These are phyloP conservation scores for Penicillium hesseltinei DNA, from an alignment of 2,329 filamentous ascomycete genomes.

Conservation along the genomic window DNA sequence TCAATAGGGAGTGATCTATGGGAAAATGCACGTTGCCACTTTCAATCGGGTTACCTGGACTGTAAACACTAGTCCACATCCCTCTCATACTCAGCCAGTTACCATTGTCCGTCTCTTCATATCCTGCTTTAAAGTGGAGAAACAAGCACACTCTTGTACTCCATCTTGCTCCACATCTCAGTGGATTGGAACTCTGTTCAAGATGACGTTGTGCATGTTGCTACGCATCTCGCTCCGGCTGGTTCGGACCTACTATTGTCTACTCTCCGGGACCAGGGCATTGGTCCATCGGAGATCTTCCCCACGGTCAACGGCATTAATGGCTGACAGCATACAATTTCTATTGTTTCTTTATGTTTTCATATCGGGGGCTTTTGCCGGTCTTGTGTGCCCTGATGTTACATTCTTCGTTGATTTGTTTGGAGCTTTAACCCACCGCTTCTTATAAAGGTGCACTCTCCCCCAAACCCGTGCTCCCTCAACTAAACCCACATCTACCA, in stretches of 20 bases:
- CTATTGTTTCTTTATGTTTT: conserved; percentile 15
- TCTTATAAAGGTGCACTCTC: conserved; percentile 18
- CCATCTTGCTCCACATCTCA: conserved; percentile 17
- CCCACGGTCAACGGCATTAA: conserved; percentile 10
- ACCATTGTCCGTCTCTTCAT: neutral
- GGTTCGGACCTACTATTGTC: conserved; percentile 14
- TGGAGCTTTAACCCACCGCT: conserved; percentile 8
- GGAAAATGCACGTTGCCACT: conserved; percentile 1
- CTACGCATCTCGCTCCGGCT: conserved; percentile 19
- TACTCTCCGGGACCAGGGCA: conserved; percentile 9
- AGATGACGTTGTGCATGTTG: conserved; percentile 20
- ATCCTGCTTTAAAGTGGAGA: conserved; percentile 10
- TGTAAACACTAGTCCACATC: neutral
- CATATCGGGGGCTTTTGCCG: conserved; percentile 15
- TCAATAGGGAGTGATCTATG: neutral
- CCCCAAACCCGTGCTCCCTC: neutral
- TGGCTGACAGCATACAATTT: conserved; percentile 5
- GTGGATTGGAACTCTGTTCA: conserved; percentile 9
- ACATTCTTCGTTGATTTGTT: neutral
- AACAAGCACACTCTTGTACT: conserved; percentile 8
- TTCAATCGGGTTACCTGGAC: neutral
- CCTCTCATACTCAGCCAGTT: conserved; percentile 7
- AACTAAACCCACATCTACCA: neutral
- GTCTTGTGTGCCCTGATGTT: neutral
- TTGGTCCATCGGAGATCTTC: conserved; percentile 7